Percentiles rank a stretch among this genome's conserved stretches.
phyloP scores from a whole-genome alignment of 1,139 yeast genomes.

The Magnusiomyces suaveolens region DNA sequence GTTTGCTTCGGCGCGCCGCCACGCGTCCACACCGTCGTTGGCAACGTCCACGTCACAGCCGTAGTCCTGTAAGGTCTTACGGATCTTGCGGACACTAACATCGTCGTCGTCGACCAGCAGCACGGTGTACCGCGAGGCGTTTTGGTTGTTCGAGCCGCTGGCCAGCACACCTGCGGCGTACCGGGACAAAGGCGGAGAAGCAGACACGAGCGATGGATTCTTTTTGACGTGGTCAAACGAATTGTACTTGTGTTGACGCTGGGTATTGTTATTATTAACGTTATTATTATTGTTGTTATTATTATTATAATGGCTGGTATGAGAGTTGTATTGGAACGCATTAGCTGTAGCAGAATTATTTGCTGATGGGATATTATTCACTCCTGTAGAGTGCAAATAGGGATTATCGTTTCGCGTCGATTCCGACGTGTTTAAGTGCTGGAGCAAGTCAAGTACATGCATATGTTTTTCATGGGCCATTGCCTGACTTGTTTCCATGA shows the following conservation, averaged over 20 bases:
- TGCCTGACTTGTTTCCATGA: slow-evolving; percentile 1
- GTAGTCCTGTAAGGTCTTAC: slow-evolving; percentile 68
- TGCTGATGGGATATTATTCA: too few relatives aligned
- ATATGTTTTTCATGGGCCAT: not conserved
- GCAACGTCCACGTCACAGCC: slow-evolving; percentile 92
- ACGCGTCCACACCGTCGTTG: slow-evolving; percentile 84
- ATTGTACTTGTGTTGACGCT: too few relatives aligned
- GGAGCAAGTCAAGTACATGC: slow-evolving; percentile 8
- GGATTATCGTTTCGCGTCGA: slow-evolving; percentile 11
- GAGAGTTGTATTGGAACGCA: too few relatives aligned
- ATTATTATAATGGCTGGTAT: too few relatives aligned
- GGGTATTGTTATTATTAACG: too few relatives aligned
- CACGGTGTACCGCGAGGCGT: slow-evolving; percentile 32
- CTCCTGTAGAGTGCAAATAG: too few relatives aligned
- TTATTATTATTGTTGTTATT: too few relatives aligned
- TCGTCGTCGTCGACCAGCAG: slow-evolving; percentile 79
- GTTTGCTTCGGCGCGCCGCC: slow-evolving; percentile 57
- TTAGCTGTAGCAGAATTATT: too few relatives aligned
- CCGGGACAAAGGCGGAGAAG: not conserved
- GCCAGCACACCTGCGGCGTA: not conserved
- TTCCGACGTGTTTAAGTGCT: slow-evolving; percentile 3
- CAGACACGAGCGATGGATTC: too few relatives aligned
- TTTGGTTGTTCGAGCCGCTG: not conserved
- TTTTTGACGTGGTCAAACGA: too few relatives aligned
- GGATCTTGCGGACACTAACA: slow-evolving; percentile 46